phyloP scores from a whole-genome alignment of 768 basidiomycete species.

The Hericium coralloides region DNA sequence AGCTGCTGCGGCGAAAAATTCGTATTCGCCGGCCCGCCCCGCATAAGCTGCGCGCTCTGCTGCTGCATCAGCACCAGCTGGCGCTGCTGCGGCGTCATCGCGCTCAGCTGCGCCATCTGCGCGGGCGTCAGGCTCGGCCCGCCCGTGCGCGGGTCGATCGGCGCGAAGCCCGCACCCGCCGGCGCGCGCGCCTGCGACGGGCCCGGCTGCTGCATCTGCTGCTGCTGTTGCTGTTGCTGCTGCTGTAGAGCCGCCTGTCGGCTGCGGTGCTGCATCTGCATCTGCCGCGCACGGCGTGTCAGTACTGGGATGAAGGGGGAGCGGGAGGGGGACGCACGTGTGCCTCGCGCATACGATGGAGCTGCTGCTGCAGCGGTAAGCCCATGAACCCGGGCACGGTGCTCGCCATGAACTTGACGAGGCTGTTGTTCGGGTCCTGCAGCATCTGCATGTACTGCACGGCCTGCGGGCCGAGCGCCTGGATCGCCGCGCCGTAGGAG shows the following conservation, averaged over 20 bases:
- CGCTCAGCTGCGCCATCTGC: background rate
- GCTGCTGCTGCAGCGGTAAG: constrained; percentile 2
- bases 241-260: background rate
- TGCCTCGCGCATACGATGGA: background rate
- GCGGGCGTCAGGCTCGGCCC: background rate
- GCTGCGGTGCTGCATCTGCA: background rate
- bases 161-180: background rate
- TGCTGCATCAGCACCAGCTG: background rate
- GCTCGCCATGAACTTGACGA: constrained; percentile 13
- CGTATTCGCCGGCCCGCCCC: background rate
- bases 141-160: background rate
- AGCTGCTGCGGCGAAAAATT: too few relatives aligned
- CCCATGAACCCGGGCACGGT: constrained; percentile 10
- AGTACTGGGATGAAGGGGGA: background rate
- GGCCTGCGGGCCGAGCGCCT: constrained; percentile 4
- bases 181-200: too few relatives aligned
- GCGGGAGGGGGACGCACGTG: constrained; percentile 7
- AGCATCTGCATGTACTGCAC: constrained; percentile 10
- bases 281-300: background rate
- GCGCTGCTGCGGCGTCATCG: background rate
- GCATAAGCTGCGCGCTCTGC: background rate
- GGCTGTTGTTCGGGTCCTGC: constrained; percentile 11
- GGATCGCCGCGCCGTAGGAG: background rate
- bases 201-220: background rate
- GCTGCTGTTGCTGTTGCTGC: background rate